phyloP scores from a whole-genome alignment of 2,329 filamentous ascomycete species.

The Ophiostoma himal-ulmi region DNA sequence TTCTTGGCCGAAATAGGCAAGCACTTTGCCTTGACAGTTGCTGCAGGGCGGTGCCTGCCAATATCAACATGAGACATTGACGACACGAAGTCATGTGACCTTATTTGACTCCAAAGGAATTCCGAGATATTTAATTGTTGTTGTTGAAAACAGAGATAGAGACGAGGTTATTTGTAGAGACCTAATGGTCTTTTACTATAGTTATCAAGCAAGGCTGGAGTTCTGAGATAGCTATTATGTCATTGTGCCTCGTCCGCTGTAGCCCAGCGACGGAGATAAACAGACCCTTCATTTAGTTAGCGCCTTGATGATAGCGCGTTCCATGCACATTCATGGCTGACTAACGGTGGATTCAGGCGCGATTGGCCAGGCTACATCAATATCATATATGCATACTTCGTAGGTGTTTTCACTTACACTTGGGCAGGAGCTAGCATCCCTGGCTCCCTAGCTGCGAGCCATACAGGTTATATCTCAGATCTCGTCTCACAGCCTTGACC shows the following conservation, averaged over 20 bases:
- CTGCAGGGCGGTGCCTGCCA: not conserved
- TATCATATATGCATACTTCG: not conserved
- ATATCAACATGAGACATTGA: slow-evolving; percentile 2
- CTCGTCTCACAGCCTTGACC: slow-evolving; percentile 13
- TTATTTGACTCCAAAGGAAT: not conserved
- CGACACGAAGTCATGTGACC: not conserved
- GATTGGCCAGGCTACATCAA: not conserved
- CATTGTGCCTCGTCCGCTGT: not conserved
- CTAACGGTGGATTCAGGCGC: not conserved
- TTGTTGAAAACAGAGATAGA: not conserved
- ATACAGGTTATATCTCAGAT: slow-evolving; percentile 7
- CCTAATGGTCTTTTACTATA: not conserved
- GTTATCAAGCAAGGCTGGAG: not conserved
- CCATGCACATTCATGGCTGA: not conserved
- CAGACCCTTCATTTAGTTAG: slow-evolving; percentile 6
- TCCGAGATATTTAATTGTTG: not conserved
- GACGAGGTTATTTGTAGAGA: not conserved
- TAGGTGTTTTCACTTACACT: not conserved
- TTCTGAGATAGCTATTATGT: not conserved
- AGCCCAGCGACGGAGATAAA: slow-evolving; percentile 1
- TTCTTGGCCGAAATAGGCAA: not conserved
- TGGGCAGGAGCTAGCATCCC: slow-evolving; percentile 10
- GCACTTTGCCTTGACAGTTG: not conserved
- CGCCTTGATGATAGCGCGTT: slow-evolving; percentile 4
- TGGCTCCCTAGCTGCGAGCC: not conserved